Evolutionary conservation across 805 yeast species (phyloP), one percentile per base, ranked within the genome.

Genomic region (Yarrowia osloensis): DNA sequence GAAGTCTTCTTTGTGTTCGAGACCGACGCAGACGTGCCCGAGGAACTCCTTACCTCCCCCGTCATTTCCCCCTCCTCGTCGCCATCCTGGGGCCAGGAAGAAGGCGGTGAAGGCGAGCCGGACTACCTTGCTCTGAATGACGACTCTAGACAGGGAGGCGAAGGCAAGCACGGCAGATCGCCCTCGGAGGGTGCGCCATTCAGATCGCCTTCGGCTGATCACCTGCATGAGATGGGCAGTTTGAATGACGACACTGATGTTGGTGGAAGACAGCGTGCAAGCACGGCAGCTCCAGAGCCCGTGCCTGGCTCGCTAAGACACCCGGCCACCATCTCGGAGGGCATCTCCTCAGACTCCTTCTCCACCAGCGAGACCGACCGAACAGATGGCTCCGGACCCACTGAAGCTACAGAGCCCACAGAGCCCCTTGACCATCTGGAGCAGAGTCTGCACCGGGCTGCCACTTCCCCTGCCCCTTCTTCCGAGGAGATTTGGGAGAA

Each of bases 1-100:
- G 99, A 95, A 77, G 99, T 98, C 0, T 92, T 92, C 75, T 95
- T 95, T 74, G 98, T 95, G 47, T 94, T 95, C 78, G 97, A 92
- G 73, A 89, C 97, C 0, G 83, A 83, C 44, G 84, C 83, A 49
- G 84, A 85, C 68, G 87, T 95, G 26, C 97, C 97, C 1, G 81
- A 82, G 67, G 89, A 89, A 68, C 82, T 91, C 70, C 85, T 91
- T 71, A 90, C 97, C 0, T 90, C 97, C 0, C 98, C 98, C 0
- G 95, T 92, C 31, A 78, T 89, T 35, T 88, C 96, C 24, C 94
- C 97, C 0, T 73, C 83, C 62, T 71, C 79, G 12, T 78, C 81
- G n/a, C 80, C 82, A 15, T 63, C 67, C 3, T 63, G 35, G 44
- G 67, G 66, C 15, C 55, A 33, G 28, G 49, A 40, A 22, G 66